A percentile compares a stretch with the other conserved stretches of the same genome.
Conservation (phyloP, 2,329 filamentous ascomycete species). For the Trichoderma koningiopsis region DNA sequence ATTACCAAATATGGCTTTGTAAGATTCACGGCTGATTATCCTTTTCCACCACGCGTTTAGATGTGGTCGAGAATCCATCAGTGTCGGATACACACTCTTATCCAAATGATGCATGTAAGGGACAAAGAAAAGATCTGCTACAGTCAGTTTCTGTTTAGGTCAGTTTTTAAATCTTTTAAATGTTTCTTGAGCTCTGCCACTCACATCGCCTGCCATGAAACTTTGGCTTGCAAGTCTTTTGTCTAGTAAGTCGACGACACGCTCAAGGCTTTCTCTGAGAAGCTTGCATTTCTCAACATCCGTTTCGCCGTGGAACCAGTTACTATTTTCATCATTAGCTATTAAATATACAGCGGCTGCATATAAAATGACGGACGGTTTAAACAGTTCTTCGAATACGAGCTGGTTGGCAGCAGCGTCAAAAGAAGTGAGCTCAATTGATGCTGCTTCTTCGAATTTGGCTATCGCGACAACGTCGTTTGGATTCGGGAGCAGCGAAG, state of each 20-base stretch:
- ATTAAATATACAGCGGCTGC: no score
- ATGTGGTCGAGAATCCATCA: neutral
- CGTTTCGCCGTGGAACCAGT: neutral
- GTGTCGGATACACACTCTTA: neutral
- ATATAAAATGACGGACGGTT: neutral
- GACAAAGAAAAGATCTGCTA: constrained; percentile 7
- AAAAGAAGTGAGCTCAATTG: constrained; percentile 11
- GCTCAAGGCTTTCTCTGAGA: neutral
- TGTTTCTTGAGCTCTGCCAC: neutral
- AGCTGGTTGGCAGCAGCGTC: constrained; percentile 2
- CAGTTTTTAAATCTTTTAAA: neutral
- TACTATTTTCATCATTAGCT: neutral
- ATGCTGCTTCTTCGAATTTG: constrained; percentile 9
- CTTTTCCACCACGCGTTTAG: neutral
- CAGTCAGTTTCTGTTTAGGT: neutral
- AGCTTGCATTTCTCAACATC: constrained; percentile 2
- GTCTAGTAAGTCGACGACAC: neutral
- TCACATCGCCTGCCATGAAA: constrained; percentile 13
- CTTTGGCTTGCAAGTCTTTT: neutral
- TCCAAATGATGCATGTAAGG: constrained; percentile 9
- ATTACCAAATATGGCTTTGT: neutral
- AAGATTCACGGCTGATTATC: neutral
- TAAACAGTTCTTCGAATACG: constrained; percentile 1
- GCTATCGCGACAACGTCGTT: neutral
- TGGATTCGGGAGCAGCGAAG: neutral